Conservation (phyloP, 225 moss, liverwort and hornwort genomes). For the Takakia lepidozioides region DNA sequence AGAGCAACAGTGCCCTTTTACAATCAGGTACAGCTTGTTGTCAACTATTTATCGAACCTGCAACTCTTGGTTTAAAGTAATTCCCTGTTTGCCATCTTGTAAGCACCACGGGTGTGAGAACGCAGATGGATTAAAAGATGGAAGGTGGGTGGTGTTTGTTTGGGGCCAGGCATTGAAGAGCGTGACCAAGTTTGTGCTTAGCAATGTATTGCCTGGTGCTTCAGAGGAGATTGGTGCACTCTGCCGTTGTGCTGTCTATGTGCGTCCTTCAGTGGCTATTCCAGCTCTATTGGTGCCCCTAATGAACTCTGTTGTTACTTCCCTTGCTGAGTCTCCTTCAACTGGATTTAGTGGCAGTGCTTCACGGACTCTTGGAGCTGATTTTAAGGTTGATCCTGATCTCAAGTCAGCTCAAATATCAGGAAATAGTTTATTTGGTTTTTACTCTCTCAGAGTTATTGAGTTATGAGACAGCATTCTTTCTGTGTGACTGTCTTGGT, state of each 20-base stretch:
- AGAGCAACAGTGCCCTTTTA: slow-evolving; percentile 56
- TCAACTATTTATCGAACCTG: too few relatives aligned
- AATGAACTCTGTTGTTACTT: slow-evolving; percentile 56
- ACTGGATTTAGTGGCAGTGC: slow-evolving; percentile 72
- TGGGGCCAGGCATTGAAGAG: slow-evolving; percentile 51
- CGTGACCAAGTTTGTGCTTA: slow-evolving; percentile 67
- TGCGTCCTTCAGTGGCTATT: slow-evolving; percentile 41
- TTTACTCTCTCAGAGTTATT: too few relatives aligned
- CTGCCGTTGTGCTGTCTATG: slow-evolving; percentile 49
- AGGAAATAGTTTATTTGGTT: too few relatives aligned
- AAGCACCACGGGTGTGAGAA: too few relatives aligned
- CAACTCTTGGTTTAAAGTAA: too few relatives aligned
- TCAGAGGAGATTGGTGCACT: slow-evolving; percentile 72
- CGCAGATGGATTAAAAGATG: neutral
- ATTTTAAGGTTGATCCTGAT: slow-evolving; percentile 64
- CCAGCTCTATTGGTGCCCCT: slow-evolving; percentile 49
- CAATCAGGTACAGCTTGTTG: too few relatives aligned
- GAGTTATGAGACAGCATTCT: too few relatives aligned
- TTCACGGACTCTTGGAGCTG: slow-evolving; percentile 39
- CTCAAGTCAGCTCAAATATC: too few relatives aligned
- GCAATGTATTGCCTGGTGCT: slow-evolving; percentile 73
- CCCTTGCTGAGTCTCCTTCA: slow-evolving; percentile 62
- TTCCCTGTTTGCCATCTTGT: too few relatives aligned
- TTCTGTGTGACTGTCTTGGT: too few relatives aligned
- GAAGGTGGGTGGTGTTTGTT: neutral